Evolutionary conservation across 768 basidiomycete species (phyloP), one percentile per base, ranked within the genome.

Genomic region (Rhizopogon vesiculosus): DNA sequence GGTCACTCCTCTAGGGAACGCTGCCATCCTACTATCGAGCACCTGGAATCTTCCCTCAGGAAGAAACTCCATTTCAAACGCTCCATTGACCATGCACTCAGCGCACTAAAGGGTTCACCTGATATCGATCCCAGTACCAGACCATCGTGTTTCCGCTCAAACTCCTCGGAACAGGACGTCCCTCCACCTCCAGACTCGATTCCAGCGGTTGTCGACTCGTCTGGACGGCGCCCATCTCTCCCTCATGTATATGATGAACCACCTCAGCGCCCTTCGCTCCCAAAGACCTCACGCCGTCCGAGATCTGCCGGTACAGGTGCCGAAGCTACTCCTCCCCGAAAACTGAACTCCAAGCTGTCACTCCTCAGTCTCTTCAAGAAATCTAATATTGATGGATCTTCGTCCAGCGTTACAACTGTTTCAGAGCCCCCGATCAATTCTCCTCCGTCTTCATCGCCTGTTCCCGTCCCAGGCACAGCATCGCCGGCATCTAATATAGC

Each of bases 291-390:
- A 41, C 78, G 76, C 41, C 76, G 89, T 53, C 89, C 91, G 16
- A 78, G 84, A 57, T 91, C 89, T 40, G 87, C 88, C 39, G 87
- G 89, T 5, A 86, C 77, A 31, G 86, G 78, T 53, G 80, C 83
- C 53, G 85, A 87, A 25, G 71, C 64, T 22, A 62, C 66, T 29
- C 57, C 67, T 43, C 73, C 78, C 38, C 72, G 72, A 53, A 84
- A 76, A 61, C 69, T 88, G 4, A 79, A 79, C 28, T 83, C 84
- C 69, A 91, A 91, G 68, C 80, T 89, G 55, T 90, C 89, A 22
- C 73, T 91, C 52, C 74, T 90, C 59, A 84, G 81, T 61, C 75
- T 91, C 15, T 90, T 91, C 74, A 86, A 82, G 76, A 87, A 85
- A 70, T 57, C 74, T 0, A 75, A 72, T 12, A 77, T 68, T 12